These are phyloP conservation scores for Citrullus colocynthis DNA, from an alignment of 306 rosid species.

Conservation along the genomic window DNA sequence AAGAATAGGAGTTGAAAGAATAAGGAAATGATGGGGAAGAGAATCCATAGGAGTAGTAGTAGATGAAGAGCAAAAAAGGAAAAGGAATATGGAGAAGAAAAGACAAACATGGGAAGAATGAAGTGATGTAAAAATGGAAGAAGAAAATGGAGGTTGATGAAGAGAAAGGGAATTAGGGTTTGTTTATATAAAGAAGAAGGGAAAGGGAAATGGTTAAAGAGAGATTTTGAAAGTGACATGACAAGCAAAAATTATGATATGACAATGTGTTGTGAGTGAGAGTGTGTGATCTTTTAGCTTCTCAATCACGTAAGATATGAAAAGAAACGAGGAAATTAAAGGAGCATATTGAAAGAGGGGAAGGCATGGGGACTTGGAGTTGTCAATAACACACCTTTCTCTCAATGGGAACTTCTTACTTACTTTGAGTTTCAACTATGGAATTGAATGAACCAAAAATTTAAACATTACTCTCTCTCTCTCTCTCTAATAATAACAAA, in stretches of 20 bases:
- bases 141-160: not conserved
- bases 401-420: not conserved
- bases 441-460: not conserved
- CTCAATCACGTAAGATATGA: not conserved
- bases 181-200: not conserved
- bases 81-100: not conserved
- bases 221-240: not conserved
- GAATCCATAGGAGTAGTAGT: not conserved
- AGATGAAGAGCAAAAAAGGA: not conserved
- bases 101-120: not conserved
- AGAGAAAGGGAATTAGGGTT: not conserved
- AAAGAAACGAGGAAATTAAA: not conserved
- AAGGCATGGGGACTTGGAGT: not conserved
- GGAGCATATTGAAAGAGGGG: not conserved
- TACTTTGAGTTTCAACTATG: not conserved
- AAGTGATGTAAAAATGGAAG: not conserved
- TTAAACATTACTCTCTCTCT: too few species aligned
- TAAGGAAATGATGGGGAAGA: not conserved
- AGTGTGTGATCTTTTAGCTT: not conserved
- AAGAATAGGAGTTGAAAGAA: not conserved
- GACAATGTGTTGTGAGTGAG: not conserved
- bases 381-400: not conserved
- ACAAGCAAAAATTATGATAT: not conserved
- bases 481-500: too few species aligned
- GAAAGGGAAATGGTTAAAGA: not conserved